Percentiles rank a stretch among this genome's conserved stretches.
Conservation (phyloP, 1,284 basidiomycete genomes). For the Grifola frondosa region DNA sequence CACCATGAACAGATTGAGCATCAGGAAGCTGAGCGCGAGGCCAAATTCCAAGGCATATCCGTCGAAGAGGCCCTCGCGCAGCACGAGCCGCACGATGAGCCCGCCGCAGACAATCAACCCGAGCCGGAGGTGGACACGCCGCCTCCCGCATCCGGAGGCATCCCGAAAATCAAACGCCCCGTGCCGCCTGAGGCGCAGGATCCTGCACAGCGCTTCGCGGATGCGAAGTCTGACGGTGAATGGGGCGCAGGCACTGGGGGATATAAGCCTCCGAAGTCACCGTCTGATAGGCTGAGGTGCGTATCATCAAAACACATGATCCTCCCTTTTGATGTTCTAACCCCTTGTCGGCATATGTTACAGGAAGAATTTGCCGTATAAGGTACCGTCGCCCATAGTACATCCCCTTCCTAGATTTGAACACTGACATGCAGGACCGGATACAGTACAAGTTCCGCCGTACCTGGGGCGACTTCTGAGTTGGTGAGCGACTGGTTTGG, state of each 20-base stretch:
- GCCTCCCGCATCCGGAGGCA: conserved; percentile 24
- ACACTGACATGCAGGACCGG: conserved; percentile 49
- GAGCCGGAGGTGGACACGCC: conserved; percentile 16
- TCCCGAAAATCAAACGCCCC: conserved; percentile 56
- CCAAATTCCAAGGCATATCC: conserved; percentile 77
- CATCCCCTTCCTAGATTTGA: conserved; percentile 25
- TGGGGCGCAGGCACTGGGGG: conserved; percentile 77
- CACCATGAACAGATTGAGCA: conserved; percentile 88
- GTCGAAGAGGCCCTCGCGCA: conserved; percentile 63
- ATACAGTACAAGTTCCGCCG: conserved; percentile 87
- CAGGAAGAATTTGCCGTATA: conserved; percentile 81
- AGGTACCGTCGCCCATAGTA: conserved; percentile 47
- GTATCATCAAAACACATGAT: conserved; percentile 21
- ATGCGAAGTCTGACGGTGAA: conserved; percentile 55
- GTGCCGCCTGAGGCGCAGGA: conserved; percentile 65
- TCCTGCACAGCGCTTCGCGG: conserved; percentile 57
- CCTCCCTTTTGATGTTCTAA: not conserved
- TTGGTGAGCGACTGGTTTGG: not conserved
- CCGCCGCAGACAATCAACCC: conserved; percentile 12
- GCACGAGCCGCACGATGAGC: conserved; percentile 40
- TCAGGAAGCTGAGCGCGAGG: conserved; percentile 82
- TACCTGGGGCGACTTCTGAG: conserved; percentile 80
- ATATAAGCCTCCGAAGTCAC: conserved; percentile 68
- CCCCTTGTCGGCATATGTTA: not conserved
- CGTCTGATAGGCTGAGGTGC: conserved; percentile 69